A percentile compares a stretch with the other conserved stretches of the same genome.
Evolutionary conservation across 2,329 filamentous ascomycete species (phyloP).

Genomic region (Fusarium nisikadoi): DNA sequence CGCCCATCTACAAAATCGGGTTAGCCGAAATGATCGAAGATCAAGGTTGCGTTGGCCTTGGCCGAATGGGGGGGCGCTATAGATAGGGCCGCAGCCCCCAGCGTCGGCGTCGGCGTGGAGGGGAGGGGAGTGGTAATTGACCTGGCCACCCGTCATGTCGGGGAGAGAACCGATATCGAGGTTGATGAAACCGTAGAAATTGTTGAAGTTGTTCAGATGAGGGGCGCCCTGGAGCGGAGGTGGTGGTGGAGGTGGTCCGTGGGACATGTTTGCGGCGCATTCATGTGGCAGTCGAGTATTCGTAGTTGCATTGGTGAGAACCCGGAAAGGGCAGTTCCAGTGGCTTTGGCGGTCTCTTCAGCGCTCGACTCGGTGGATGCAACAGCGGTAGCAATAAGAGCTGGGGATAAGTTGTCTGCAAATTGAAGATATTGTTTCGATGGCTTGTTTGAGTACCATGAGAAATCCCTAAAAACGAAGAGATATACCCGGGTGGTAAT

Average conservation of each 20-base stretch:
- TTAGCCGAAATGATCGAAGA: conserved; percentile 31
- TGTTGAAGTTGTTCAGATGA: conserved; percentile 43
- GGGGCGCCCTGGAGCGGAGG: conserved; percentile 43
- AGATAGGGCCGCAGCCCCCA: conserved; percentile 23
- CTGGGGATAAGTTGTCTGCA: not conserved
- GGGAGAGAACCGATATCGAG: conserved; percentile 44
- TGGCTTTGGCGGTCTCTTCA: conserved; percentile 7
- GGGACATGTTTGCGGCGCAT: conserved; percentile 48
- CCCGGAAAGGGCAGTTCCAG: conserved; percentile 24
- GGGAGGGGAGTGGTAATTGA: conserved; percentile 29
- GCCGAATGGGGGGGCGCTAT: conserved; percentile 12
- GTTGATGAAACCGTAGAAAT: conserved; percentile 52
- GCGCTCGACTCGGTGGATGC: conserved; percentile 16
- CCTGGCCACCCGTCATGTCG: conserved; percentile 43
- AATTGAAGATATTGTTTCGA: conserved; percentile 10
- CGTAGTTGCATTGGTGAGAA: conserved; percentile 45
- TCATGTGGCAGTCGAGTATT: conserved; percentile 37
- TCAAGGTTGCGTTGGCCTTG: conserved; percentile 31
- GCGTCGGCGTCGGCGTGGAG: conserved; percentile 3
- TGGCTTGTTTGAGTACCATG: conserved; percentile 1
- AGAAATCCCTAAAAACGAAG: not conserved
- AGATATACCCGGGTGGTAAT: not conserved
- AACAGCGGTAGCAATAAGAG: conserved; percentile 2
- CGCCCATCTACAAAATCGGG: conserved; percentile 41
- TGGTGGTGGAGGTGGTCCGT: conserved; percentile 50